Percentiles rank a stretch among this genome's conserved stretches.
These are phyloP conservation scores for Aspergillus hiratsukae DNA, from an alignment of 2,329 filamentous ascomycete genomes.

Conservation along the genomic window DNA sequence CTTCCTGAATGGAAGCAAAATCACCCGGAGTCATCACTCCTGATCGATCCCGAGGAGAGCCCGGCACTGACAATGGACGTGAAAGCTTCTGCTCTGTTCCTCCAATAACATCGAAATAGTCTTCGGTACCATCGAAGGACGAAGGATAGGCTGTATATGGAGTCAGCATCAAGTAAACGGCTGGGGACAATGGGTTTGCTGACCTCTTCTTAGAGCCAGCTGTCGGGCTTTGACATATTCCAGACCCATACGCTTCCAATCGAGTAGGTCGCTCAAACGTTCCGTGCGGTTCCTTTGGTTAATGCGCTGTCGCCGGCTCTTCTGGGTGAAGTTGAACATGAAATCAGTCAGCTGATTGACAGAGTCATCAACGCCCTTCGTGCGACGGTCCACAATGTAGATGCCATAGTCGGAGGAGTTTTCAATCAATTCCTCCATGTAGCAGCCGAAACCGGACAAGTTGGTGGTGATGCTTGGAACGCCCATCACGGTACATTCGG, in stretches of 20 bases:
- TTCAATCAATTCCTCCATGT: constrained; percentile 99
- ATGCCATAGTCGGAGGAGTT: constrained; percentile 98
- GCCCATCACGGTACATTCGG: constrained; percentile 98
- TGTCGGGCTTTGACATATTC: constrained; percentile 98
- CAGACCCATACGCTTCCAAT: constrained; percentile 99
- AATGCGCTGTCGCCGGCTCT: constrained; percentile 94
- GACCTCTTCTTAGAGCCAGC: constrained; percentile 72
- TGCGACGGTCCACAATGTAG: constrained; percentile 94
- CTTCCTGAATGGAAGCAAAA: constrained; percentile 93
- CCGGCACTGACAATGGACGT: constrained; percentile 86
- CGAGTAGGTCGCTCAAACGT: constrained; percentile 85
- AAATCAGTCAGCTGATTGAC: constrained; percentile 88
- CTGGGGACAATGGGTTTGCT: background rate
- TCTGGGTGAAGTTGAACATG: constrained; percentile 92
- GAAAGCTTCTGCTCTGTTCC: constrained; percentile 94
- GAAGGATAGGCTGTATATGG: constrained; percentile 66
- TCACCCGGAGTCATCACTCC: constrained; percentile 99
- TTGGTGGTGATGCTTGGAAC: constrained; percentile 98
- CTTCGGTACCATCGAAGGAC: constrained; percentile 71
- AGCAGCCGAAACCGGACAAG: constrained; percentile 94
- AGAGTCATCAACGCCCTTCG: constrained; percentile 94
- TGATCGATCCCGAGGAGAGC: constrained; percentile 80
- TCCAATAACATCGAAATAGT: constrained; percentile 85
- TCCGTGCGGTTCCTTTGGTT: constrained; percentile 98
- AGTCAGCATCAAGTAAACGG: constrained; percentile 10